Conservation (phyloP, 768 basidiomycete genomes). For the Russula brevipes region DNA sequence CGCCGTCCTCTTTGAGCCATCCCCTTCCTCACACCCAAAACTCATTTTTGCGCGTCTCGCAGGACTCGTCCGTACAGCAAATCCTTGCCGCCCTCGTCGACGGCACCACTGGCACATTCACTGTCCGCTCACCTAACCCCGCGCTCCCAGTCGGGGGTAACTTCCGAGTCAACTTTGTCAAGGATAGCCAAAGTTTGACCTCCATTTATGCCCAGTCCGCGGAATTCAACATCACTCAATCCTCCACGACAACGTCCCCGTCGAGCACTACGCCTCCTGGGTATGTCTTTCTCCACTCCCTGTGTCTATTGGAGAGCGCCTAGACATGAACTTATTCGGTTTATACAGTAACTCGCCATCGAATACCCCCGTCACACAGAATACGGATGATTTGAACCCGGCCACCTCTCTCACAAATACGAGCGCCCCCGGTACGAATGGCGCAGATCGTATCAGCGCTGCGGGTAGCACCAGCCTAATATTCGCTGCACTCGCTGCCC, state of each 20-base stretch:
- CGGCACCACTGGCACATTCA: constrained; percentile 38
- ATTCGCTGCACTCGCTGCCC: constrained; percentile 16
- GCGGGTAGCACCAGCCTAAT: constrained; percentile 10
- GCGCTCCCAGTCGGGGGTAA: constrained; percentile 60
- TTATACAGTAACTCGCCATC: not conserved
- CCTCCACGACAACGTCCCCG: constrained; percentile 21
- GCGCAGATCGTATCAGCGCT: constrained; percentile 12
- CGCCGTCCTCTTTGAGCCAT: constrained; percentile 21
- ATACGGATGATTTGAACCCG: constrained; percentile 7
- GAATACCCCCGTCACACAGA: not conserved
- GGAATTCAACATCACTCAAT: constrained; percentile 48
- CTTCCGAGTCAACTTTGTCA: constrained; percentile 72
- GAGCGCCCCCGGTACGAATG: not conserved
- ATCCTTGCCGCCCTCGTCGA: constrained; percentile 53
- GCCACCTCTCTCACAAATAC: constrained; percentile 8
- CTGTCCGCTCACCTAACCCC: constrained; percentile 50
- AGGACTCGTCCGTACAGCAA: constrained; percentile 34
- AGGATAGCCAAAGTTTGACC: constrained; percentile 41
- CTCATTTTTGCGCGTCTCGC: not conserved
- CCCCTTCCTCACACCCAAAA: not conserved
- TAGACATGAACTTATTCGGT: not conserved
- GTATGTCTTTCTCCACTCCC: not conserved
- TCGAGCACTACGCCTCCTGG: not conserved
- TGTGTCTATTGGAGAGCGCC: too few relatives aligned
- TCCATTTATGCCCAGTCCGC: constrained; percentile 67